These are phyloP conservation scores for Trametes versicolor DNA, from an alignment of 1,284 basidiomycete genomes.

Conservation along the genomic window DNA sequence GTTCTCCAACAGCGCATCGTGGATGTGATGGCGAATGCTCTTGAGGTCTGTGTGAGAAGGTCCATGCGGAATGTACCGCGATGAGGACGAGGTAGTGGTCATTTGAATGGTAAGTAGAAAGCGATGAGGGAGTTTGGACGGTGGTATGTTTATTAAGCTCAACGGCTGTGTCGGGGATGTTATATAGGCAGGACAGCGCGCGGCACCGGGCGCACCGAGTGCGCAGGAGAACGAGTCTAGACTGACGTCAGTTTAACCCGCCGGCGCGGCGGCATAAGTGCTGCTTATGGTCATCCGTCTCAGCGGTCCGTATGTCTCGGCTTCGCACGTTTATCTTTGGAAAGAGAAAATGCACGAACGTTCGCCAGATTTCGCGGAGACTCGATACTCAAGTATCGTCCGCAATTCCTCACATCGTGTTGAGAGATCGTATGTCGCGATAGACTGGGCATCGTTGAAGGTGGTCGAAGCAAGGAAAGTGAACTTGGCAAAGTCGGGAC, in stretches of 20 bases:
- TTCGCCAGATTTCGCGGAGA: too few species aligned
- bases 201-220: conserved; percentile 23
- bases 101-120: not conserved
- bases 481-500: too few species aligned
- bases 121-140: not conserved
- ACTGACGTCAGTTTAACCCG: conserved; percentile 22
- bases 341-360: too few species aligned
- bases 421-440: too few species aligned
- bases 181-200: conserved; percentile 15
- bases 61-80: conserved; percentile 35
- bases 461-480: too few species aligned
- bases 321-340: too few species aligned
- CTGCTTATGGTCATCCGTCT: conserved; percentile 12
- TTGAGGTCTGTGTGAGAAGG: conserved; percentile 31
- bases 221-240: conserved; percentile 20
- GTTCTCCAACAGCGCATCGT: conserved; percentile 36
- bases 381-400: too few species aligned
- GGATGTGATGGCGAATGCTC: conserved; percentile 29
- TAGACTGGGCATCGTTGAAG: too few species aligned
- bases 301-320: not conserved
- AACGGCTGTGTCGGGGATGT: not conserved
- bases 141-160: not conserved
- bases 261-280: not conserved
- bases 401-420: too few species aligned
- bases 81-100: conserved; percentile 6